Evolutionary conservation across 2,329 filamentous ascomycete species (phyloP).

Genomic region (Fusarium nurragi): DNA sequence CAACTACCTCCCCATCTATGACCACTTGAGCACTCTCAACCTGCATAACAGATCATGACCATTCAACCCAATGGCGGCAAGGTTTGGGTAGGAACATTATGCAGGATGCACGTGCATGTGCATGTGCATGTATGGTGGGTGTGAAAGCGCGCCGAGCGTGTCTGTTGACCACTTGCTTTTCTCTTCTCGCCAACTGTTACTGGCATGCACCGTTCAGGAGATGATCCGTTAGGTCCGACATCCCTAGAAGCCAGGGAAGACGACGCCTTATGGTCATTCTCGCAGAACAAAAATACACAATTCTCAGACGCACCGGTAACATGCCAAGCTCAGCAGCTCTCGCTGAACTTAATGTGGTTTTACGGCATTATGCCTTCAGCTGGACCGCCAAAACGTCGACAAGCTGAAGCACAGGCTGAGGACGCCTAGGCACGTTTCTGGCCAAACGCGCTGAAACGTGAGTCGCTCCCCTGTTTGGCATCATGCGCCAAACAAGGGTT

Average conservation of each 20-base stretch:
- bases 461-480: constrained; percentile 43
- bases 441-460: constrained; percentile 45
- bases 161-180: constrained; percentile 35
- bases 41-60: constrained; percentile 27
- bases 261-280: not conserved
- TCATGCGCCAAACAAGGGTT: constrained; percentile 32
- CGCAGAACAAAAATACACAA: not conserved
- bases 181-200: constrained; percentile 22
- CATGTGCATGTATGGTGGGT: constrained; percentile 34
- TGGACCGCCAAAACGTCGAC: constrained; percentile 22
- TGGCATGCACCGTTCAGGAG: constrained; percentile 38
- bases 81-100: constrained; percentile 8
- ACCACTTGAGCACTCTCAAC: not conserved
- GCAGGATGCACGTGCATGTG: constrained; percentile 6
- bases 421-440: constrained; percentile 28
- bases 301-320: constrained; percentile 22
- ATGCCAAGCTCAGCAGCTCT: constrained; percentile 35
- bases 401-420: constrained; percentile 24
- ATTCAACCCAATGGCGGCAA: constrained; percentile 34
- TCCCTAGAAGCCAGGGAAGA: constrained; percentile 6
- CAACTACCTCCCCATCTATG: not conserved
- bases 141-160: constrained; percentile 38
- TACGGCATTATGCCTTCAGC: constrained; percentile 41
- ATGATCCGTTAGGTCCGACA: constrained; percentile 17
- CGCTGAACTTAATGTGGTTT: constrained; percentile 26